Conservation (phyloP, 2,329 filamentous ascomycete genomes). For the Domatiomyces catenatus region DNA sequence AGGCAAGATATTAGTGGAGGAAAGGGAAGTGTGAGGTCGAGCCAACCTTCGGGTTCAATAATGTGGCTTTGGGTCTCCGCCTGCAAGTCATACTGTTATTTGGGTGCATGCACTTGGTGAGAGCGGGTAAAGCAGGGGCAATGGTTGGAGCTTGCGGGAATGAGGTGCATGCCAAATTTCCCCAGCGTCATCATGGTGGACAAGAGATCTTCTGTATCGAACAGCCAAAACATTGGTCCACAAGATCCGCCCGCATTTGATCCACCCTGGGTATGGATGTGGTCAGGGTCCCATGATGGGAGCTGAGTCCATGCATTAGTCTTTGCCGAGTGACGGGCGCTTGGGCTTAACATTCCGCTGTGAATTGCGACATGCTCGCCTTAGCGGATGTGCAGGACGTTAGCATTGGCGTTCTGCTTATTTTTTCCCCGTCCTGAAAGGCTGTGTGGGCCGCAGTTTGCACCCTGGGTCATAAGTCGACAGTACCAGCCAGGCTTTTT, state of each 20-base stretch:
- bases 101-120: not conserved
- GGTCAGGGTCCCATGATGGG: not conserved
- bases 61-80: not conserved
- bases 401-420: not conserved
- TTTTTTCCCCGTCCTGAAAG: not conserved
- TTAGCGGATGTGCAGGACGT: not conserved
- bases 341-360: conserved; percentile 7
- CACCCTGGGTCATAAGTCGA: too few species aligned
- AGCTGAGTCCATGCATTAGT: not conserved
- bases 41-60: not conserved
- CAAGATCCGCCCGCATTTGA: not conserved
- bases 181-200: not conserved
- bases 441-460: not conserved
- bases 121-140: not conserved
- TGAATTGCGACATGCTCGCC: conserved; percentile 14
- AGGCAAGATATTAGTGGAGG: not conserved
- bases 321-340: not conserved
- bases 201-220: not conserved
- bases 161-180: not conserved
- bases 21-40: not conserved
- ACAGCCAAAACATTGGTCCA: not conserved
- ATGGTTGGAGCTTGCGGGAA: not conserved
- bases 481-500: too few species aligned
- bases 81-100: not conserved
- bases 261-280: not conserved